Evolutionary conservation across 257 asterid genomes (phyloP).

Genomic region (Thymus mandschuricus): DNA sequence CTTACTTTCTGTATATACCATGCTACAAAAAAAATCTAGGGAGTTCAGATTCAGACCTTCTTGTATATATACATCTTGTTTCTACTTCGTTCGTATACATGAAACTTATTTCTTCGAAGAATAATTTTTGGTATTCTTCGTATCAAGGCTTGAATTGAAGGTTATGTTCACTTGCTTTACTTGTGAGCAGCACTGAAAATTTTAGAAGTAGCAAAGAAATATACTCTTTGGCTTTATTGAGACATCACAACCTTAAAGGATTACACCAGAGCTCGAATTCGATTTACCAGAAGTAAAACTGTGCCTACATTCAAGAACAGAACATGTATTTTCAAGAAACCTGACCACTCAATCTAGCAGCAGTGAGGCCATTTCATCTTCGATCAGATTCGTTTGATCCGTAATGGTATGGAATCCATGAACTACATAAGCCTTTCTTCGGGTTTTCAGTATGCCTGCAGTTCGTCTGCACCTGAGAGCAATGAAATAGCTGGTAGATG

Average conservation of each 20-base stretch:
- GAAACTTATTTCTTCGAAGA: too few species aligned
- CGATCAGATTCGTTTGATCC: background rate
- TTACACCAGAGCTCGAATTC: background rate
- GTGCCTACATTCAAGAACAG: background rate
- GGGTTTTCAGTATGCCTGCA: slow-evolving; percentile 38
- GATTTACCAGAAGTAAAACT: slow-evolving; percentile 14
- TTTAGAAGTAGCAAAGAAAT: background rate
- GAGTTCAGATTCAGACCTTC: too few species aligned
- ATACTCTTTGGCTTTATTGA: slow-evolving; percentile 14
- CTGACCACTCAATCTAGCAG: background rate
- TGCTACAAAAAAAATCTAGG: too few species aligned
- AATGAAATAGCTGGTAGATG: slow-evolving; percentile 40
- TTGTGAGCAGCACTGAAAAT: too few species aligned
- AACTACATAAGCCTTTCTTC: background rate
- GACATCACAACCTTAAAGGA: background rate
- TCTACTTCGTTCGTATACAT: too few species aligned
- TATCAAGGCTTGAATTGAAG: too few species aligned
- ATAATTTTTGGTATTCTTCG: too few species aligned
- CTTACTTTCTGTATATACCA: too few species aligned
- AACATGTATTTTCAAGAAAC: background rate
- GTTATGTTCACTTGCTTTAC: too few species aligned
- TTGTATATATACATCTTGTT: too few species aligned
- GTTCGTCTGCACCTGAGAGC: slow-evolving; percentile 50
- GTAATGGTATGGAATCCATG: background rate
- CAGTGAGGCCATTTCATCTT: background rate